phyloP scores from a whole-genome alignment of 441 rosid genomes.

The Mallotus japonicus region DNA sequence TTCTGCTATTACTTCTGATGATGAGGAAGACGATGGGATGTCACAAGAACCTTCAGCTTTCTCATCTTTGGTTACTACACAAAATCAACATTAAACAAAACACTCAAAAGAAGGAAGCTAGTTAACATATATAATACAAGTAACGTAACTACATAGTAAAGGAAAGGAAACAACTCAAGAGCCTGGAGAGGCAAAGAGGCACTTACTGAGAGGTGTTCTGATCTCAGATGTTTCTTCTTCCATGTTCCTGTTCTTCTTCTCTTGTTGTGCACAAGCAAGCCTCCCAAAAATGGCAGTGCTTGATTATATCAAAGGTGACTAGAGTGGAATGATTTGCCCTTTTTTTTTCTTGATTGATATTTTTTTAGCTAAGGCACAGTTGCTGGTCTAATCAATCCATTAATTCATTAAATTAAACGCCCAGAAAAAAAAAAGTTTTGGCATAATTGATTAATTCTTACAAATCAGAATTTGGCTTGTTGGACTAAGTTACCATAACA shows the following conservation, averaged over 20 bases:
- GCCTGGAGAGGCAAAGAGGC: neutral
- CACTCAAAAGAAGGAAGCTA: too few relatives aligned
- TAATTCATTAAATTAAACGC: neutral
- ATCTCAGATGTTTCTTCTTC: slow-evolving; percentile 32
- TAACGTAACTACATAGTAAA: neutral
- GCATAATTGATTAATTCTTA: neutral
- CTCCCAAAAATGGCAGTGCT: neutral
- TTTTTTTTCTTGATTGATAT: neutral
- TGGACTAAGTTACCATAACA: neutral
- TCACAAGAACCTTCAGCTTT: slow-evolving; percentile 12
- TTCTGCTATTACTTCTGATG: neutral
- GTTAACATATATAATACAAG: too few relatives aligned
- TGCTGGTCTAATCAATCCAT: neutral
- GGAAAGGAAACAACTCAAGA: neutral
- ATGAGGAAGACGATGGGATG: slow-evolving; percentile 30
- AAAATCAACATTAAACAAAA: neutral
- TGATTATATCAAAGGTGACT: too few relatives aligned
- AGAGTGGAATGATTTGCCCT: too few relatives aligned
- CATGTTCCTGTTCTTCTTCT: slow-evolving; percentile 16
- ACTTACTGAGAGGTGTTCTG: slow-evolving; percentile 40
- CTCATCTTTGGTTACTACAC: slow-evolving; percentile 34
- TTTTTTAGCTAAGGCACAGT: neutral
- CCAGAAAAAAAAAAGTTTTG: neutral
- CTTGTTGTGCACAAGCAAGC: neutral
- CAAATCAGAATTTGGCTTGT: neutral